A percentile compares a stretch with the other conserved stretches of the same genome.
Conservation (phyloP, 495 filamentous ascomycete species). For the Xylaria castorea region DNA sequence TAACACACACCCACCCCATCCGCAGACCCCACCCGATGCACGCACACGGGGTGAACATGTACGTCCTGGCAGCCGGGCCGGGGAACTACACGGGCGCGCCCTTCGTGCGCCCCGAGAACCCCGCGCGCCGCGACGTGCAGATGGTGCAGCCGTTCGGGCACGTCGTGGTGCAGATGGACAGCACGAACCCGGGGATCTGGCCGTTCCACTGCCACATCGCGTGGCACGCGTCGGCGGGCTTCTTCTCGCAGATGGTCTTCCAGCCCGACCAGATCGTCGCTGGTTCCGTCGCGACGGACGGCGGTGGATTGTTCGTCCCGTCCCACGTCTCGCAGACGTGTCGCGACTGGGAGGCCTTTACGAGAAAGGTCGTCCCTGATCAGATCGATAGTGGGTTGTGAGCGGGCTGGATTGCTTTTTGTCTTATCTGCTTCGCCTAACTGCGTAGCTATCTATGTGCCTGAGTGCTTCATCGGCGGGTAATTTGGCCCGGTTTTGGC, state of each 20-base stretch:
- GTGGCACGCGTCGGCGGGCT: constrained; percentile 63
- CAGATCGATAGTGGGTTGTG: constrained; percentile 65
- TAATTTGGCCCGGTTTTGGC: not conserved
- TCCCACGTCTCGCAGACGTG: constrained; percentile 53
- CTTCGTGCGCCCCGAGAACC: constrained; percentile 55
- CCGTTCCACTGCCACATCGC: constrained; percentile 66
- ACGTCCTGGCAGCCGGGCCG: constrained; percentile 55
- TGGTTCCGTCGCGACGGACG: not conserved
- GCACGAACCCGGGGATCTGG: constrained; percentile 61
- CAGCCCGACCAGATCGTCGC: constrained; percentile 46
- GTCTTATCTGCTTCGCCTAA: not conserved
- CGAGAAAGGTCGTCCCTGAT: constrained; percentile 49
- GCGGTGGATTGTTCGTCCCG: constrained; percentile 37
- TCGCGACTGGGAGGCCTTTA: constrained; percentile 58
- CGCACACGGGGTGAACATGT: constrained; percentile 61
- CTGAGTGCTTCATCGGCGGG: not conserved
- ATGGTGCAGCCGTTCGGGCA: constrained; percentile 50
- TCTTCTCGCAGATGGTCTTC: constrained; percentile 59
- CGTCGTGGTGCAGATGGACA: constrained; percentile 60
- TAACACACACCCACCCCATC: constrained; percentile 20
- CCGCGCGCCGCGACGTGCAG: constrained; percentile 61
- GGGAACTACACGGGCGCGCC: constrained; percentile 54
- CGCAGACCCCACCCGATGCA: constrained; percentile 53
- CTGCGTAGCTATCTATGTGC: not conserved
- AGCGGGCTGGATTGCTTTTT: not conserved